These are phyloP conservation scores for Rhodosporidiobolus sp. DNA, from an alignment of 768 basidiomycete genomes.

Conservation along the genomic window DNA sequence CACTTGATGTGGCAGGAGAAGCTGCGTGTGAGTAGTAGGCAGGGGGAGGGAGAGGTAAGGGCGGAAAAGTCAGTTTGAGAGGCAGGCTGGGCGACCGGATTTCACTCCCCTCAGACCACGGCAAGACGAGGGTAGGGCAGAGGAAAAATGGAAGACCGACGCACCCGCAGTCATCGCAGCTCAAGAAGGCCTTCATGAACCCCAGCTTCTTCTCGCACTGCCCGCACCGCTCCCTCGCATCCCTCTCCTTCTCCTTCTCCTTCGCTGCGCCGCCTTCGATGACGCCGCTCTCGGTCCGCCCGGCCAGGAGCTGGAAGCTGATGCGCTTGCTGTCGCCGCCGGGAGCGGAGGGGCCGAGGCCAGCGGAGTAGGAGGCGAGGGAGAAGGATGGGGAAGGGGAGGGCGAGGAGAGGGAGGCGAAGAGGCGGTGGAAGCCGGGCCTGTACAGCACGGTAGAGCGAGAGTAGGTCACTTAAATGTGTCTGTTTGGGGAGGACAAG, in stretches of 20 bases:
- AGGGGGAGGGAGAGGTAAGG: neutral
- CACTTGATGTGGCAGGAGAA: slow-evolving; percentile 36
- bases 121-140: too few relatives aligned
- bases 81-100: too few relatives aligned
- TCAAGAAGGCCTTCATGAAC: slow-evolving; percentile 71
- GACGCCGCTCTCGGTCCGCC: neutral
- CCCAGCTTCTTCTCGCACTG: slow-evolving; percentile 76
- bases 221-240: slow-evolving; percentile 57
- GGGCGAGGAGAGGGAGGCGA: slow-evolving; percentile 20
- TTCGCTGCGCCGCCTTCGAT: neutral
- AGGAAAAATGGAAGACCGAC: slow-evolving; percentile 52
- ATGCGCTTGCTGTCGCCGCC: neutral
- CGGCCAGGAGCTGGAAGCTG: slow-evolving; percentile 4
- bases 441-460: neutral
- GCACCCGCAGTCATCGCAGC: slow-evolving; percentile 85
- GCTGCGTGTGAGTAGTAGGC: neutral
- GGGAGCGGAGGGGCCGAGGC: neutral
- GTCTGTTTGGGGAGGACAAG: neutral
- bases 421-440: slow-evolving; percentile 56
- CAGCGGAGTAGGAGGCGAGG: neutral
- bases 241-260: neutral
- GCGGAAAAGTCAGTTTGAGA: slow-evolving; percentile 60
- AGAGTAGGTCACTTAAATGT: too few relatives aligned
- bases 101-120: neutral
- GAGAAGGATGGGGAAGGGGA: neutral